Evolutionary conservation across 768 basidiomycete species (phyloP).

Genomic region (Rhodosporidiobolus sp.): DNA sequence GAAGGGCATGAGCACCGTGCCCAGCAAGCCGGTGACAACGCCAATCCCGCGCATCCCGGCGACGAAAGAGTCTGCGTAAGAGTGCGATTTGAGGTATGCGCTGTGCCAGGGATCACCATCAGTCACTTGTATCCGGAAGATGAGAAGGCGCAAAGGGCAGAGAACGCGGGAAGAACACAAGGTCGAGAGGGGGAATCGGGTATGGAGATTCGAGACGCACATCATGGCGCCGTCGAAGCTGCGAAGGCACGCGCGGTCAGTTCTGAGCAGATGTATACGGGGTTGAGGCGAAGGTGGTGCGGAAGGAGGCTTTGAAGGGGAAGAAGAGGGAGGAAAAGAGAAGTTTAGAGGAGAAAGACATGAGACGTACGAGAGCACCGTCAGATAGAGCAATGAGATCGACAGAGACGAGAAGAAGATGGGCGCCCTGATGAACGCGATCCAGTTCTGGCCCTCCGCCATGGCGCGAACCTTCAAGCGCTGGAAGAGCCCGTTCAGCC

Average conservation of each 20-base stretch:
- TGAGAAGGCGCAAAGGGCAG: too few species aligned
- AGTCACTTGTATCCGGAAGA: too few species aligned
- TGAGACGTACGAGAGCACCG: constrained; percentile 49
- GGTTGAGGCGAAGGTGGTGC: too few species aligned
- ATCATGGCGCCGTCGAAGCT: constrained; percentile 60
- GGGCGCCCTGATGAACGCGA: constrained; percentile 51
- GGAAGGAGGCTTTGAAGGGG: too few species aligned
- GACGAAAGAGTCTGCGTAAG: constrained; percentile 55
- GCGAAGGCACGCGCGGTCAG: not conserved
- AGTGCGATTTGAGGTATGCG: constrained; percentile 54
- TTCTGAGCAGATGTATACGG: too few species aligned
- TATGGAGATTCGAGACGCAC: too few species aligned
- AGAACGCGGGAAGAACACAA: too few species aligned
- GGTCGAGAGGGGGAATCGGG: too few species aligned
- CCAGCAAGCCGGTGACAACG: constrained; percentile 53
- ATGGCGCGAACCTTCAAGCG: not conserved
- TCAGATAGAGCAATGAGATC: constrained; percentile 55
- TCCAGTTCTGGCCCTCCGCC: constrained; percentile 47
- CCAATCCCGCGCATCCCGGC: constrained; percentile 54
- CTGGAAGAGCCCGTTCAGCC: too few species aligned
- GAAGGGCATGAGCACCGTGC: constrained; percentile 54
- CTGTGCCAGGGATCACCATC: too few species aligned
- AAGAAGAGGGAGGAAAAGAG: not conserved
- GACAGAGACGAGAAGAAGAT: constrained; percentile 53
- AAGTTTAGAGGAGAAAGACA: not conserved